These are phyloP conservation scores for Saccharomyces cerevisiae DNA, from an alignment of 805 yeast genomes.

Conservation along the genomic window DNA sequence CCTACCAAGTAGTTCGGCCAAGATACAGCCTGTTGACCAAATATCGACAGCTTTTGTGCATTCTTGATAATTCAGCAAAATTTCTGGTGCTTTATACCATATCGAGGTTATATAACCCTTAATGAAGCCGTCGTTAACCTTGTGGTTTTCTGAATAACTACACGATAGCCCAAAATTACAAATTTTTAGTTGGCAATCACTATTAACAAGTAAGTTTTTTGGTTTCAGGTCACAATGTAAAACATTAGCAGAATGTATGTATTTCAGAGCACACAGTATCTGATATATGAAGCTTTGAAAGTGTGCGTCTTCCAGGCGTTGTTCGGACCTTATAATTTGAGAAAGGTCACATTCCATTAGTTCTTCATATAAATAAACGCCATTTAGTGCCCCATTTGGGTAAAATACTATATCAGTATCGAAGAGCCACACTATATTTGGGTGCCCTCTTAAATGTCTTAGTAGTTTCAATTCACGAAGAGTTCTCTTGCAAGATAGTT, in stretches of 20 bases:
- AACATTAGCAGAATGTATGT: conserved; percentile 75
- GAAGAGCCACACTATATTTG: conserved; percentile 58
- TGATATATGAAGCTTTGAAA: conserved; percentile 61
- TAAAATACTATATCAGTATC: conserved; percentile 59
- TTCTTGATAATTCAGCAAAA: conserved; percentile 26
- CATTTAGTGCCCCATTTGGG: conserved; percentile 73
- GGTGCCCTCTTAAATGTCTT: conserved; percentile 74
- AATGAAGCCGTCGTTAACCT: conserved; percentile 31
- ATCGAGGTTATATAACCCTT: conserved; percentile 81
- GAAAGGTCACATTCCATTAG: conserved; percentile 68
- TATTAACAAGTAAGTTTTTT: conserved; percentile 64
- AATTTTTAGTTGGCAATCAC: conserved; percentile 62
- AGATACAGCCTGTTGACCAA: conserved; percentile 86
- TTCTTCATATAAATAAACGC: conserved; percentile 52
- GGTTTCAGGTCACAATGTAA: conserved; percentile 42
- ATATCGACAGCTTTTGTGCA: conserved; percentile 66
- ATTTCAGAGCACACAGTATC: conserved; percentile 69
- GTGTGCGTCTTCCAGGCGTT: conserved; percentile 71
- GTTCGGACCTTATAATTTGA: conserved; percentile 50
- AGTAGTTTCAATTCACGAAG: conserved; percentile 66
- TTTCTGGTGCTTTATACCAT: conserved; percentile 19
- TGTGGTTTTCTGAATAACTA: conserved; percentile 38
- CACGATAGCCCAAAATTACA: conserved; percentile 87
- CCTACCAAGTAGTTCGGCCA: conserved; percentile 71
- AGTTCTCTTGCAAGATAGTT: conserved; percentile 60